A percentile compares a stretch with the other conserved stretches of the same genome.
Evolutionary conservation across 768 basidiomycete species (phyloP).

Genomic region (Suillus decipiens): DNA sequence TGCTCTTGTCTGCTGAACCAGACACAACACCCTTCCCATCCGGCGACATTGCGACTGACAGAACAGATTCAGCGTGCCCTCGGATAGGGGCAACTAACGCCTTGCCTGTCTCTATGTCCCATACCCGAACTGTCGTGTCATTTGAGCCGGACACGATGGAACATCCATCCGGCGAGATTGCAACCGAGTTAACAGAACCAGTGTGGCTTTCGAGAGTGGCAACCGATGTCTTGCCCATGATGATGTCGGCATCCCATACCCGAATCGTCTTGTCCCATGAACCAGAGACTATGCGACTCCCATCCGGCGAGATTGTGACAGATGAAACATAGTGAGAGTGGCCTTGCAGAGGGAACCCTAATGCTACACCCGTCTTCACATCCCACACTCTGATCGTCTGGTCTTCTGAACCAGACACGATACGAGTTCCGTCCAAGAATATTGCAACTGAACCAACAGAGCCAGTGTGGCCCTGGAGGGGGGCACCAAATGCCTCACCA

Average conservation of each 20-base stretch:
- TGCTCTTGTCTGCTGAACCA: neutral
- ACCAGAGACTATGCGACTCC: neutral
- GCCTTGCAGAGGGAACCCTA: neutral
- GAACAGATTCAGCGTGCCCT: neutral
- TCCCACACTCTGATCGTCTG: neutral
- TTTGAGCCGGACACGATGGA: neutral
- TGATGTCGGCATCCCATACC: neutral
- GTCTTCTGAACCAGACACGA: constrained; percentile 15
- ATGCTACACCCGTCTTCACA: neutral
- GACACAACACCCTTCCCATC: neutral
- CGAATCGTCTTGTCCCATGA: neutral
- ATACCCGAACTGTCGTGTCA: neutral
- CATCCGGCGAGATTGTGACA: neutral
- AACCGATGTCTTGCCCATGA: neutral
- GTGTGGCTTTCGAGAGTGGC: neutral
- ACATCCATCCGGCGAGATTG: neutral
- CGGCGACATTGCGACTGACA: neutral
- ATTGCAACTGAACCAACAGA: neutral
- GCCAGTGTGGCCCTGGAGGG: neutral
- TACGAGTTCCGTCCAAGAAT: neutral
- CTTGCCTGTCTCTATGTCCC: neutral
- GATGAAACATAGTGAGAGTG: neutral
- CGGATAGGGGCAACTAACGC: neutral
- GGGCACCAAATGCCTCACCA: neutral
- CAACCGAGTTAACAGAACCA: neutral